These are phyloP conservation scores for Coniochaeta sp. DNA, from an alignment of 2,329 filamentous ascomycete species.

Conservation along the genomic window DNA sequence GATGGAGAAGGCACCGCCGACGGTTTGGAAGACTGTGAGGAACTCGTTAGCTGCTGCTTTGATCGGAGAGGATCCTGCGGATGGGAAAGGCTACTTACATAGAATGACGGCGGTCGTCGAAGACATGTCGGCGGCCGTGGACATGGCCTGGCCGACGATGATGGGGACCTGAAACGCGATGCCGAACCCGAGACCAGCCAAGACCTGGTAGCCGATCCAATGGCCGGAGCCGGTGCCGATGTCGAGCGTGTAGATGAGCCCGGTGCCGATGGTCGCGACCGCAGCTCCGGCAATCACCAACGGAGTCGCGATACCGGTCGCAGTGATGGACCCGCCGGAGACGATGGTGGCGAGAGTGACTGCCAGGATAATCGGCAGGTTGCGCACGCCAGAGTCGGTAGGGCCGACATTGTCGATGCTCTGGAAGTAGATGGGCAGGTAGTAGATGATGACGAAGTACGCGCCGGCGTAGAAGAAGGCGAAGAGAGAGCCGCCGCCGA, in stretches of 20 bases:
- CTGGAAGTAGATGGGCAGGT: constrained; percentile 46
- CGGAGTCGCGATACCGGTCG: constrained; percentile 22
- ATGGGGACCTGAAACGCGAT: constrained; percentile 37
- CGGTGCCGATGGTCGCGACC: constrained; percentile 27
- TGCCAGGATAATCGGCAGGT: constrained; percentile 31
- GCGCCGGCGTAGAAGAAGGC: constrained; percentile 33
- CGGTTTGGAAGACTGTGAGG: constrained; percentile 28
- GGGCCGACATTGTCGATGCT: constrained; percentile 32
- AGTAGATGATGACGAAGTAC: constrained; percentile 38
- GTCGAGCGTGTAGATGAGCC: constrained; percentile 30
- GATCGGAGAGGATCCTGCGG: not conserved
- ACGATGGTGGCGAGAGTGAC: constrained; percentile 30
- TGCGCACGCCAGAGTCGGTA: constrained; percentile 28
- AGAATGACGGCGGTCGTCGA: constrained; percentile 20
- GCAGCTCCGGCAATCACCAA: constrained; percentile 29
- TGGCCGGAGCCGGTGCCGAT: constrained; percentile 21
- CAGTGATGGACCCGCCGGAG: constrained; percentile 24
- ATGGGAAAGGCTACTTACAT: constrained; percentile 14
- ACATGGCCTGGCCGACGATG: constrained; percentile 29
- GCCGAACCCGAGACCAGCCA: constrained; percentile 38
- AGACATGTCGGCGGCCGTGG: constrained; percentile 18
- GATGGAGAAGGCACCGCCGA: constrained; percentile 37
- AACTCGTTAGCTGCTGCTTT: not conserved
- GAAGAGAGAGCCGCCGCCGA: constrained; percentile 34
- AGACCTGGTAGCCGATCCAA: constrained; percentile 42